Evolutionary conservation across 768 basidiomycete genomes (phyloP).

Genomic region (Pisolithus microcarpus): DNA sequence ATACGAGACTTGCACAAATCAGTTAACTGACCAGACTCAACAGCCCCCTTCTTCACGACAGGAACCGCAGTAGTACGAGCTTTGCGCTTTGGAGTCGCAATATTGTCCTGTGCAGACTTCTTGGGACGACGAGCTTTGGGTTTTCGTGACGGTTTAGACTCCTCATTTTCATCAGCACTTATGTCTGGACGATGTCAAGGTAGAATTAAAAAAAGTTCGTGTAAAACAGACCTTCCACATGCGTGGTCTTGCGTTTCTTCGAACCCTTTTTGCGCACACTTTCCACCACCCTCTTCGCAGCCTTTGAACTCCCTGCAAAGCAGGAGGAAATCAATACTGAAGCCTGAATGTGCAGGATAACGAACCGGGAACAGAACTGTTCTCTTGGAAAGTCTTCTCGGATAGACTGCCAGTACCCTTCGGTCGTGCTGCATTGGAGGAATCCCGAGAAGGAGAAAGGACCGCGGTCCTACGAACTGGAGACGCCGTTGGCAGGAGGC

Average conservation of each 20-base stretch:
- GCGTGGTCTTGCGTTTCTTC: background rate
- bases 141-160: background rate
- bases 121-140: background rate
- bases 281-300: background rate
- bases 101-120: background rate
- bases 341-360: background rate
- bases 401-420: background rate
- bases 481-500: background rate
- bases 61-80: background rate
- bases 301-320: background rate
- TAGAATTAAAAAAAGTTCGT: background rate
- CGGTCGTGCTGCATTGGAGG: background rate
- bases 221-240: background rate
- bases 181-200: background rate
- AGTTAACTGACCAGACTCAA: background rate
- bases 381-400: background rate
- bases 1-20: background rate
- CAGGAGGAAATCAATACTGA: background rate
- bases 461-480: background rate
- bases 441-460: background rate
- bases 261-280: background rate
- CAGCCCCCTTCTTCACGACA: background rate
- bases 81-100: background rate
- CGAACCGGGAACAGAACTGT: conserved; percentile 11
- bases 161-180: background rate